Evolutionary conservation across 2,329 filamentous ascomycete species (phyloP).

Genomic region (Xylariaceae sp.): DNA sequence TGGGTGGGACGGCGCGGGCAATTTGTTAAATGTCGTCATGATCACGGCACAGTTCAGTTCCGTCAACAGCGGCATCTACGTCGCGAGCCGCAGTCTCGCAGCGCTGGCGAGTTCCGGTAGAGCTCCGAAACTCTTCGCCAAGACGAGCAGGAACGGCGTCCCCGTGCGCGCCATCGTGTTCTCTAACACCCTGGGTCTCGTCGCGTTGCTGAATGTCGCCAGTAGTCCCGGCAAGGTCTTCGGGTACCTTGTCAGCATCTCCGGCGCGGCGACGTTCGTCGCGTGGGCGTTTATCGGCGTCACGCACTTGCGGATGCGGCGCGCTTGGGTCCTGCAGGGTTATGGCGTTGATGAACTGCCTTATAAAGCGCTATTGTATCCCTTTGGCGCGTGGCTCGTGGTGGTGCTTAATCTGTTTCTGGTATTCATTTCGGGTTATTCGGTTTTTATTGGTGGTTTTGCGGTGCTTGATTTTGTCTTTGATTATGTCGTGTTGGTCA

Average conservation of each 20-base stretch:
- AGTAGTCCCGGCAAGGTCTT: conserved; percentile 29
- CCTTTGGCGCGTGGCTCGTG: conserved; percentile 26
- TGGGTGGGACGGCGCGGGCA: conserved; percentile 25
- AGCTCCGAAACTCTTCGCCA: conserved; percentile 26
- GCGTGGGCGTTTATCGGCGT: conserved; percentile 32
- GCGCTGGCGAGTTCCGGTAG: conserved; percentile 26
- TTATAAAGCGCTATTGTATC: conserved; percentile 21
- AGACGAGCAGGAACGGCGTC: conserved; percentile 26
- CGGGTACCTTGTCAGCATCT: conserved; percentile 27
- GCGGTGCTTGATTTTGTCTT: conserved; percentile 26
- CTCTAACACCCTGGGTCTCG: conserved; percentile 28
- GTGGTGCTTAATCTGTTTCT: conserved; percentile 26
- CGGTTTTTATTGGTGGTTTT: conserved; percentile 26
- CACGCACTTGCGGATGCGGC: conserved; percentile 27
- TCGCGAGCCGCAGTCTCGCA: conserved; percentile 28
- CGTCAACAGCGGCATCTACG: conserved; percentile 32
- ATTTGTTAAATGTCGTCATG: conserved; percentile 34
- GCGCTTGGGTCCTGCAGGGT: conserved; percentile 26
- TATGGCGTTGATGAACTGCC: conserved; percentile 23
- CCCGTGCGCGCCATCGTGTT: conserved; percentile 29
- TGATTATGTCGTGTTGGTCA: conserved; percentile 25
- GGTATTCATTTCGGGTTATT: conserved; percentile 29
- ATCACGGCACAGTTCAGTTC: conserved; percentile 34
- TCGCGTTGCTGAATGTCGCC: conserved; percentile 30
- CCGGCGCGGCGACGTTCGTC: conserved; percentile 28